Evolutionary conservation across 2,329 filamentous ascomycete genomes (phyloP).

Genomic region (Hypoxylon sp.): DNA sequence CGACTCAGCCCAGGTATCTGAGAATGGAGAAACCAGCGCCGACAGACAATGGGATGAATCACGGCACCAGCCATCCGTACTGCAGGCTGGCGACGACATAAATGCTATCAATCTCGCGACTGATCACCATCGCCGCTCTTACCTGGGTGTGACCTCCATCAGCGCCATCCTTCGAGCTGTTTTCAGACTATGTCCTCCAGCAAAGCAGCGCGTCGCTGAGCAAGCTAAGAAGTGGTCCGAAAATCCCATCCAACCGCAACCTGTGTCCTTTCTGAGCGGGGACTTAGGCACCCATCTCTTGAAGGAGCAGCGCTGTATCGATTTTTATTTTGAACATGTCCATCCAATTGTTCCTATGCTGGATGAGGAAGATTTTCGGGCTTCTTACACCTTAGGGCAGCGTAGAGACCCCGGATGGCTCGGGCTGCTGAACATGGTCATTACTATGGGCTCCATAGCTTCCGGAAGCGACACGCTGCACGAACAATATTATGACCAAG

Average conservation of each 20-base stretch:
- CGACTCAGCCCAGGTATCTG: slow-evolving; percentile 40
- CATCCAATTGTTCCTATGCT: slow-evolving; percentile 44
- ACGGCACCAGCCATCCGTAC: slow-evolving; percentile 34
- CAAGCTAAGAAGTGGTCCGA: slow-evolving; percentile 41
- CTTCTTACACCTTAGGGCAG: slow-evolving; percentile 30
- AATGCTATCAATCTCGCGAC: slow-evolving; percentile 44
- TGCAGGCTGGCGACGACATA: slow-evolving; percentile 42
- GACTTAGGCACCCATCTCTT: slow-evolving; percentile 32
- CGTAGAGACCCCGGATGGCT: slow-evolving; percentile 41
- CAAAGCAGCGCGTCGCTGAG: slow-evolving; percentile 40
- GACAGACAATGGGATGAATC: slow-evolving; percentile 44
- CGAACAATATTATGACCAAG: slow-evolving; percentile 42
- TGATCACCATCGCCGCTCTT: slow-evolving; percentile 41
- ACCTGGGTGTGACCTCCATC: slow-evolving; percentile 40
- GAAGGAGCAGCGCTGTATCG: slow-evolving; percentile 43
- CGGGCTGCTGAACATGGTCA: slow-evolving; percentile 41
- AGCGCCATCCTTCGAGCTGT: slow-evolving; percentile 41
- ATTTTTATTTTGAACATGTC: slow-evolving; percentile 43
- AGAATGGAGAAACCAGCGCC: slow-evolving; percentile 38
- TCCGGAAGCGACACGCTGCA: slow-evolving; percentile 42
- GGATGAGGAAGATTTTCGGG: slow-evolving; percentile 39
- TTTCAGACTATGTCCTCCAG: slow-evolving; percentile 39
- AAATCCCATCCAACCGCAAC: slow-evolving; percentile 29
- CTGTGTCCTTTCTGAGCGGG: slow-evolving; percentile 29
- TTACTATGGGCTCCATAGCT: slow-evolving; percentile 43